Percentiles rank a stretch among this genome's conserved stretches.
Conservation (phyloP, 495 filamentous ascomycete genomes). For the Alectoria sarmentosa region DNA sequence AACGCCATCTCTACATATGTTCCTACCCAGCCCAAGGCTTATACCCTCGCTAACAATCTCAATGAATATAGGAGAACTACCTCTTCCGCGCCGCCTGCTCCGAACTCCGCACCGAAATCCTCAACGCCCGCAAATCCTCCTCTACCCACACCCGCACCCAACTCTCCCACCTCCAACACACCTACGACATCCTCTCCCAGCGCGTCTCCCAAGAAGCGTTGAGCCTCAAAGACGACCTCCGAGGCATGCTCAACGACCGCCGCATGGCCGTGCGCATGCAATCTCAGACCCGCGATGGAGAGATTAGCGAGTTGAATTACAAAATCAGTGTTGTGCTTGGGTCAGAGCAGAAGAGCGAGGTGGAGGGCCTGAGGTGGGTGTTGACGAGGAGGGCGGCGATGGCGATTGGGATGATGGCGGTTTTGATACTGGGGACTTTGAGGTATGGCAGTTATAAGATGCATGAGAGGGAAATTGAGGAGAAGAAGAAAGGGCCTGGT, state of each 20-base stretch:
- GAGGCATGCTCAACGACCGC: conserved; percentile 92
- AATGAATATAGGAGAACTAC: conserved; percentile 58
- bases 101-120: conserved; percentile 63
- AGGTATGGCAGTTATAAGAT: conserved; percentile 26
- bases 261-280: conserved; percentile 86
- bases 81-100: conserved; percentile 91
- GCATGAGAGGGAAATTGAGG: conserved; percentile 22
- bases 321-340: conserved; percentile 83
- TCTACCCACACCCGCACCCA: conserved; percentile 71
- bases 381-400: conserved; percentile 78
- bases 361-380: conserved; percentile 87
- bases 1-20: not conserved
- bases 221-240: conserved; percentile 79
- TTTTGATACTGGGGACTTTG: conserved; percentile 27
- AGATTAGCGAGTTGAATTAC: conserved; percentile 90
- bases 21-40: not conserved
- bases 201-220: conserved; percentile 70
- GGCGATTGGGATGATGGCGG: conserved; percentile 50
- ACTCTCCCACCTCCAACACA: conserved; percentile 78
- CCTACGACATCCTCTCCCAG: conserved; percentile 86
- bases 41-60: not conserved
- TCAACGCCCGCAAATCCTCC: conserved; percentile 42
- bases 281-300: conserved; percentile 69
- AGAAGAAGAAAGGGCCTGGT: conserved; percentile 2
- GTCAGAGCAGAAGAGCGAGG: conserved; percentile 80